Evolutionary conservation across 805 yeast genomes (phyloP), one percentile per base, ranked within the genome.

Genomic region (Clavispora santaluciae): DNA sequence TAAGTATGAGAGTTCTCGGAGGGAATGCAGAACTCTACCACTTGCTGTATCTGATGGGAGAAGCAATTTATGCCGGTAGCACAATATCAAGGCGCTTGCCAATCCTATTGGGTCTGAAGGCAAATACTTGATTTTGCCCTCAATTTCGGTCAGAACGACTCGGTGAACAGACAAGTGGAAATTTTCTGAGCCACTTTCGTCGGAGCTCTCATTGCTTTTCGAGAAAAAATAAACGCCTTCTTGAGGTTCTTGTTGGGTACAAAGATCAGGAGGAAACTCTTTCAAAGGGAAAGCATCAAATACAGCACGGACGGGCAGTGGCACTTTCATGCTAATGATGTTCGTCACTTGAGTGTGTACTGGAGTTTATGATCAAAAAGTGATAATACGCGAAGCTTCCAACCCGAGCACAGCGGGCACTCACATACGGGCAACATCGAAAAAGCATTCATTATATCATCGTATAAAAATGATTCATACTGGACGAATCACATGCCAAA

Each of bases 81-180:
- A 70, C 25, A 81, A 54, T 0, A 74, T 52, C 18, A 81, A 57
- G 35, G 76, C 65, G 10, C 71, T 62, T 15, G 66, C 64, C 8
- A 79, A 56, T 36, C 85, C 75, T 11, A 72, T 53, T 0, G 88
- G 88, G 49, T 83, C 89, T 0, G 76, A 66, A 1, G 86, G 79
- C 1, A 76, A 50, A 13, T 59, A 51, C 25, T 59, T 57, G 11
- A 18, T 29, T 6, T 17, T n/a, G 4, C 29, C 35, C 5, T 61
- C 63, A 2, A 46, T 7, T 6, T 61, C 55, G 16, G 50, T 35
- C 3, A 13, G 31, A 29, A 36, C 35, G 16, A 75, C 63, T 49
- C 73, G 74, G 52, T 76, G 79, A 1, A 78, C 80, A 1, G 80
- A 84, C 16, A 82, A 54, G 23, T 69, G 67, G 59, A 80, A 79